A percentile compares a stretch with the other conserved stretches of the same genome.
phyloP scores from a whole-genome alignment of 2,329 filamentous ascomycete species.

The Lecanicillium sp. region DNA sequence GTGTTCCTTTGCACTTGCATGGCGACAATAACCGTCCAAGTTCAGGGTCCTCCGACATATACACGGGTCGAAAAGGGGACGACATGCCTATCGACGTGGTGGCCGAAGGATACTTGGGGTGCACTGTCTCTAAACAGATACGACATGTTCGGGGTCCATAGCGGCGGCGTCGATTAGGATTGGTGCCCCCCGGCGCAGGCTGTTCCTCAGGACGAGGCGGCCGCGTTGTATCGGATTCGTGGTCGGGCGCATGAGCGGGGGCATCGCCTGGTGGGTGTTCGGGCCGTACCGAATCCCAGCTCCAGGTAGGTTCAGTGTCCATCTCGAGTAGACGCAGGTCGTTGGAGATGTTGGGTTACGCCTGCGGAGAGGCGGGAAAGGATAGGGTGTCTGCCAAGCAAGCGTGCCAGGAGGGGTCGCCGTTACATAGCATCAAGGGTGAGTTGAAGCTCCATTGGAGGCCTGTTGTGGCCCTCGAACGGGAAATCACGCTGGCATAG shows the following conservation, averaged over 20 bases:
- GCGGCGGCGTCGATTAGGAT: conserved; percentile 26
- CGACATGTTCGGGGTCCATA: conserved; percentile 74
- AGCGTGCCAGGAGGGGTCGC: background rate
- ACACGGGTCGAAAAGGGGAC: conserved; percentile 36
- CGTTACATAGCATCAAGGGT: background rate
- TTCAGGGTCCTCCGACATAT: conserved; percentile 66
- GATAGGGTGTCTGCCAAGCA: background rate
- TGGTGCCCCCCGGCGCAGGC: conserved; percentile 1
- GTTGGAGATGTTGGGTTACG: background rate
- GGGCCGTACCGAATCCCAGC: background rate
- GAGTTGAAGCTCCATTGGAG: no score
- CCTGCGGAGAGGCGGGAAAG: background rate
- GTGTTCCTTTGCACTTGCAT: conserved; percentile 88
- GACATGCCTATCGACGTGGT: conserved; percentile 21
- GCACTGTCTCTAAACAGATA: conserved; percentile 71
- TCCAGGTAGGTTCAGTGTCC: background rate
- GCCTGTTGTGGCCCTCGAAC: no score
- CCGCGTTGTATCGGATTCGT: no score
- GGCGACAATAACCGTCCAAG: conserved; percentile 77
- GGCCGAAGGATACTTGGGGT: conserved; percentile 42
- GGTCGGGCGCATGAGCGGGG: no score
- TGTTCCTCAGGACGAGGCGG: background rate
- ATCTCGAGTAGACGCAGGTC: background rate
- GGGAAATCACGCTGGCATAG: no score
- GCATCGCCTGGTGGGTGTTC: background rate